Evolutionary conservation across 768 basidiomycete genomes (phyloP).

Genomic region (Rhodotorula sphaerocarpa): DNA sequence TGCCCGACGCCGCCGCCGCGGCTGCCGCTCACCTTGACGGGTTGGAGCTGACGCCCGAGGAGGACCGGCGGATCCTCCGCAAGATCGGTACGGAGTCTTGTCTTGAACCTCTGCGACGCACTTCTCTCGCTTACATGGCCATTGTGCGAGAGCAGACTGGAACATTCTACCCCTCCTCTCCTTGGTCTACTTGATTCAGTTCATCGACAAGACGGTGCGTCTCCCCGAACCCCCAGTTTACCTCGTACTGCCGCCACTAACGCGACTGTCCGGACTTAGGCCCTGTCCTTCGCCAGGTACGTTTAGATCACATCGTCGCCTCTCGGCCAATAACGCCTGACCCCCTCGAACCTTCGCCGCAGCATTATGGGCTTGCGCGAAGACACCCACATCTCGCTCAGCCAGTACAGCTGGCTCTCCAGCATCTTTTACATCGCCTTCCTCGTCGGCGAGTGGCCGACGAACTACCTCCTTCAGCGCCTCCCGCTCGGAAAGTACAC

Average conservation of each 20-base stretch:
- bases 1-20: constrained; percentile 40
- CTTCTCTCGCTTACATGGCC: not conserved
- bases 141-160: too few species aligned
- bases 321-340: too few species aligned
- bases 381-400: constrained; percentile 12
- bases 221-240: too few species aligned
- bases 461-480: constrained; percentile 16
- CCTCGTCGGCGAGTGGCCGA: constrained; percentile 27
- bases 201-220: constrained; percentile 17
- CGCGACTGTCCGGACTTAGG: too few species aligned
- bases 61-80: constrained; percentile 18
- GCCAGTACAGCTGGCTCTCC: constrained; percentile 22
- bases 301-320: not conserved
- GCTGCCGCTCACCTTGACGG: constrained; percentile 44
- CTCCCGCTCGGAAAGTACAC: constrained; percentile 26
- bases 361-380: constrained; percentile 27
- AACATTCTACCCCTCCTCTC: constrained; percentile 30
- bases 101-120: not conserved
- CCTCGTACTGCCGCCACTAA: too few species aligned
- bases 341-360: too few species aligned
- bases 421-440: constrained; percentile 2
- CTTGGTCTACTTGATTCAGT: constrained; percentile 25
- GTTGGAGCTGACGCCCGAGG: constrained; percentile 49
- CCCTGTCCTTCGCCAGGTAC: constrained; percentile 4
- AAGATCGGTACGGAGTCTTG: constrained; percentile 19